These are phyloP conservation scores for Lunularia cruciata DNA, from an alignment of 225 moss, liverwort and hornwort genomes.

Conservation along the genomic window DNA sequence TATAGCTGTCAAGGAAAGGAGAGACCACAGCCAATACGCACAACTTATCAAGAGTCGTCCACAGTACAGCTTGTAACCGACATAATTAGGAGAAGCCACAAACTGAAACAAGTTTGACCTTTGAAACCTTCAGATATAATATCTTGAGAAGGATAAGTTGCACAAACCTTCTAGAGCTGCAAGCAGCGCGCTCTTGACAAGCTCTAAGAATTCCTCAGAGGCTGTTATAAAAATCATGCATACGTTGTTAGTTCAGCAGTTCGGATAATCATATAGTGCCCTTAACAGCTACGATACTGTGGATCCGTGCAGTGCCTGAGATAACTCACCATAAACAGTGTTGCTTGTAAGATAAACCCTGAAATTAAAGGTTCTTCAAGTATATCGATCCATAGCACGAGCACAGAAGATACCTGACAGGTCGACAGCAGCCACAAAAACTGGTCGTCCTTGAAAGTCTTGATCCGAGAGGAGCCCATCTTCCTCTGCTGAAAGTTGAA, in stretches of 20 bases:
- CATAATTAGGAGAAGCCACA: too few species aligned
- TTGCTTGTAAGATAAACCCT: too few species aligned
- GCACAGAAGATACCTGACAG: slow-evolving; percentile 64
- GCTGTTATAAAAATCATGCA: slow-evolving; percentile 41
- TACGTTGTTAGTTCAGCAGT: background rate
- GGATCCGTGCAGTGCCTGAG: too few species aligned
- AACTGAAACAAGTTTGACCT: too few species aligned
- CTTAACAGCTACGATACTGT: background rate
- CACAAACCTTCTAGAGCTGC: slow-evolving; percentile 93
- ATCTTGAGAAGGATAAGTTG: too few species aligned
- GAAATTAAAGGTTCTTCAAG: too few species aligned
- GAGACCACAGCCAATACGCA: slow-evolving; percentile 6
- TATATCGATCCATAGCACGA: background rate
- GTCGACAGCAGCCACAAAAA: slow-evolving; percentile 97
- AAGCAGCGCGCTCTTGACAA: slow-evolving; percentile 96
- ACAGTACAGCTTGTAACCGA: background rate
- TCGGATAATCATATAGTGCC: background rate
- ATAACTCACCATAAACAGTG: too few species aligned
- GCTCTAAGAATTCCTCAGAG: slow-evolving; percentile 97
- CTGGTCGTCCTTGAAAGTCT: slow-evolving; percentile 74
- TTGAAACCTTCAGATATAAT: too few species aligned
- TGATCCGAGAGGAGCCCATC: slow-evolving; percentile 39
- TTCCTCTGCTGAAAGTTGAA: slow-evolving; percentile 68
- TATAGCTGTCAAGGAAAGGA: slow-evolving; percentile 57
- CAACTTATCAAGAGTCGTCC: background rate